Conservation (phyloP, 257 asterid genomes). For the Scutellaria barbata region DNA sequence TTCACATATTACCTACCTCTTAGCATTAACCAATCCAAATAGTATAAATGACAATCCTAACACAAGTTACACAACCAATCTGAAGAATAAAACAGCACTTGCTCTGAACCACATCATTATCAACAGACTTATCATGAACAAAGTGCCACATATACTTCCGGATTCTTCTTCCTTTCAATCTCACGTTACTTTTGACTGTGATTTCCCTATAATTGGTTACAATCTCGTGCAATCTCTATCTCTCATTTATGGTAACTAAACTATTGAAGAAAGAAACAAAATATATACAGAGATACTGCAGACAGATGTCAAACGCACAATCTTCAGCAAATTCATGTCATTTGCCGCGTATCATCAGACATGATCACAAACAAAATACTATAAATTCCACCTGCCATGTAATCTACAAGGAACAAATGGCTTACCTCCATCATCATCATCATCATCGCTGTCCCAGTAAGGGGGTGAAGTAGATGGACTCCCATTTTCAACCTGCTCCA, state of each 20-base stretch:
- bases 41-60: not conserved
- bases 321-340: slow-evolving; percentile 11
- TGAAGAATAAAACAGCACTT: slow-evolving; percentile 10
- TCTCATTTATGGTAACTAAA: not conserved
- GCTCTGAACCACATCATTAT: not conserved
- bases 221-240: not conserved
- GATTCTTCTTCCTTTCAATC: slow-evolving; percentile 8
- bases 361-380: slow-evolving; percentile 2
- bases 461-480: slow-evolving; percentile 85
- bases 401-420: slow-evolving; percentile 1
- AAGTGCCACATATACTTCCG: not conserved
- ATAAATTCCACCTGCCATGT: not conserved
- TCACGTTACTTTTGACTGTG: not conserved
- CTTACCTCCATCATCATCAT: slow-evolving; percentile 65
- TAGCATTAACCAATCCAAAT: not conserved
- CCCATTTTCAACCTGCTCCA: slow-evolving; percentile 81
- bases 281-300: not conserved
- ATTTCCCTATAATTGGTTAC: not conserved
- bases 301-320: slow-evolving; percentile 5
- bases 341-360: not conserved
- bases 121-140: slow-evolving; percentile 20
- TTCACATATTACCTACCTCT: not conserved
- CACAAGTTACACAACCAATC: not conserved
- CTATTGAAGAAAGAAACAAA: slow-evolving; percentile 1
- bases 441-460: slow-evolving; percentile 81